phyloP scores from a whole-genome alignment of 495 filamentous ascomycete genomes.

The Annulohypoxylon bovei region DNA sequence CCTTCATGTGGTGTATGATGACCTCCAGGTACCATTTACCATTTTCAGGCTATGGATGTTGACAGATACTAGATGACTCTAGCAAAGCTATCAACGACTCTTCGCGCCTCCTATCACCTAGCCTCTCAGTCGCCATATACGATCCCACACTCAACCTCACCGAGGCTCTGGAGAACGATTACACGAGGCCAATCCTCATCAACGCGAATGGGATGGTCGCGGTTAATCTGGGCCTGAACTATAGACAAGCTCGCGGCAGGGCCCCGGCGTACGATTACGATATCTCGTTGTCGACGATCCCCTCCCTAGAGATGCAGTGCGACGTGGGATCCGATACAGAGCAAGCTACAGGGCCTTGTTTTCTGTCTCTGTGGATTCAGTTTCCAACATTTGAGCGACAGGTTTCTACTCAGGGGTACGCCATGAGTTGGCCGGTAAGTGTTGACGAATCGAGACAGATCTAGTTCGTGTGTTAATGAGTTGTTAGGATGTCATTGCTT shows the following conservation, averaged over 20 bases:
- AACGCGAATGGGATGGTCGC: conserved; percentile 5
- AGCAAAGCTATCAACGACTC: conserved; percentile 2
- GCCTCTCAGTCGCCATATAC: background rate
- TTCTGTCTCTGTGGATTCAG: background rate
- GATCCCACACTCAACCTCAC: background rate
- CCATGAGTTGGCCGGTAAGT: background rate
- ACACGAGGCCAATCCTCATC: background rate
- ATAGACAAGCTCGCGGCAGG: conserved; percentile 1
- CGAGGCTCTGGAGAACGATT: background rate
- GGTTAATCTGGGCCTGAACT: background rate
- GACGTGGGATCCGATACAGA: background rate
- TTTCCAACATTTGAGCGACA: conserved; percentile 2
- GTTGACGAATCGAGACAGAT: background rate
- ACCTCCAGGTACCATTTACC: background rate
- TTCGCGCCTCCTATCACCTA: background rate
- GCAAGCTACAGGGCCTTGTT: background rate
- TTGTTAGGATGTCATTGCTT: conserved; percentile 7
- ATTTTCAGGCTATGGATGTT: background rate
- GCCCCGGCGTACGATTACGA: conserved; percentile 4
- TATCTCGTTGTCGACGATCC: background rate
- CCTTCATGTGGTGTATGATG: background rate
- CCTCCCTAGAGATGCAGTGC: background rate
- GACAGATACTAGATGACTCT: background rate
- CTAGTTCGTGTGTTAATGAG: background rate
- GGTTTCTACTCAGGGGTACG: conserved; percentile 5